Conservation (phyloP, 2,329 filamentous ascomycete species). For the Fusarium anguioides region DNA sequence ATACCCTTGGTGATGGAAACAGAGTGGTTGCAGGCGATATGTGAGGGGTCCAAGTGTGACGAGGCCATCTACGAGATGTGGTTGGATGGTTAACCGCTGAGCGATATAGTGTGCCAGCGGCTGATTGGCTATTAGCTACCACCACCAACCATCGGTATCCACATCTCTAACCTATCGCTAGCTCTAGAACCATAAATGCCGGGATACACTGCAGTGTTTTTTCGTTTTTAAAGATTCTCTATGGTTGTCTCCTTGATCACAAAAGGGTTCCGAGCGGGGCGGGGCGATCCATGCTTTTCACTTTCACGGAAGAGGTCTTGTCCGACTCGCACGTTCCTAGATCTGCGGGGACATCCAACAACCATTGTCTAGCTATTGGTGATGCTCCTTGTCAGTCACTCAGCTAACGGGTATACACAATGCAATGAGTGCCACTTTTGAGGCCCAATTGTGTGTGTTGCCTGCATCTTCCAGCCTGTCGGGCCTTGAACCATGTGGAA, state of each 20-base stretch:
- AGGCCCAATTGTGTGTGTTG: slow-evolving; percentile 39
- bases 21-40: slow-evolving; percentile 45
- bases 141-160: slow-evolving; percentile 35
- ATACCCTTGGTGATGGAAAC: slow-evolving; percentile 46
- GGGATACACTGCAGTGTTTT: slow-evolving; percentile 25
- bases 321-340: slow-evolving; percentile 31
- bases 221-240: slow-evolving; percentile 14
- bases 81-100: slow-evolving; percentile 60
- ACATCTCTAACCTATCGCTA: slow-evolving; percentile 25
- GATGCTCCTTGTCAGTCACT: slow-evolving; percentile 6
- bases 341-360: slow-evolving; percentile 6
- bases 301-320: slow-evolving; percentile 16
- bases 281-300: slow-evolving; percentile 28
- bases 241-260: slow-evolving; percentile 5
- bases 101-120: slow-evolving; percentile 31
- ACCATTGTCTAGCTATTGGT: slow-evolving; percentile 11
- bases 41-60: slow-evolving; percentile 39
- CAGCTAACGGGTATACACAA: slow-evolving; percentile 12
- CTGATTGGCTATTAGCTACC: slow-evolving; percentile 39
- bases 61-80: slow-evolving; percentile 46
- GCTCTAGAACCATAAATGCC: slow-evolving; percentile 18
- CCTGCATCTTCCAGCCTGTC: slow-evolving; percentile 27
- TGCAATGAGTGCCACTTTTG: slow-evolving; percentile 22
- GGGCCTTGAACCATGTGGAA: slow-evolving; percentile 29
- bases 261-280: slow-evolving; percentile 25